phyloP scores from a whole-genome alignment of 768 basidiomycete genomes.

The Lactifluus pinguis region DNA sequence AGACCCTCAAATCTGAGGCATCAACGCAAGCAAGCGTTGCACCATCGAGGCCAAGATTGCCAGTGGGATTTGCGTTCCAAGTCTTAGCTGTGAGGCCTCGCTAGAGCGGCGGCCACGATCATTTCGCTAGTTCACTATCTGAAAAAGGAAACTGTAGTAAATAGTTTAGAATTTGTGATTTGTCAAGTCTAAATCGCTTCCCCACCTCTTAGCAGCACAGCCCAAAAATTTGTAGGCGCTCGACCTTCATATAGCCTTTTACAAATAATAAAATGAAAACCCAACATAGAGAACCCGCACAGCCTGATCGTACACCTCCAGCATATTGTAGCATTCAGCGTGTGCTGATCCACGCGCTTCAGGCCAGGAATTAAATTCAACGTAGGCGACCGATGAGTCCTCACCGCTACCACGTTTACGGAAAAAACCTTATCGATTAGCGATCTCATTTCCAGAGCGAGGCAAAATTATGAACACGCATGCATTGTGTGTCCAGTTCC shows the following conservation, averaged over 20 bases:
- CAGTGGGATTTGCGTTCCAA: not conserved
- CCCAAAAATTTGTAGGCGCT: not conserved
- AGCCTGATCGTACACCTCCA: constrained; percentile 7
- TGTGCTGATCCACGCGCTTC: constrained; percentile 16
- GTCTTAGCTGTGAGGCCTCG: not conserved
- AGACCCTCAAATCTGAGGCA: not conserved
- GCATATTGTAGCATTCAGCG: constrained; percentile 4
- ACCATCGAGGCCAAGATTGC: not conserved
- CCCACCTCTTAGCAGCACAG: not conserved
- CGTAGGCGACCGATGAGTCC: constrained; percentile 3
- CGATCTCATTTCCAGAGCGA: constrained; percentile 13
- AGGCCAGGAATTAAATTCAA: constrained; percentile 6
- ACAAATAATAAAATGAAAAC: constrained; percentile 8
- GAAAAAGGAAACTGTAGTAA: constrained; percentile 10
- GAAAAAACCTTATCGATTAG: constrained; percentile 14
- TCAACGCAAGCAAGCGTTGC: not conserved
- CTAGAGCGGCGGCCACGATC: not conserved
- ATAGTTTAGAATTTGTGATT: not conserved
- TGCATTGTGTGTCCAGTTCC: not conserved
- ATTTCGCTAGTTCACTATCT: not conserved
- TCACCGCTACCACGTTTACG: constrained; percentile 16
- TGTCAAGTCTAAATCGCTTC: not conserved
- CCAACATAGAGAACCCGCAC: constrained; percentile 3
- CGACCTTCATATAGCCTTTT: not conserved
- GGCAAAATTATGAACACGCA: constrained; percentile 6